A percentile compares a stretch with the other conserved stretches of the same genome.
These are phyloP conservation scores for Aspergillus pseudonomiae DNA, from an alignment of 2,329 filamentous ascomycete genomes.

Conservation along the genomic window DNA sequence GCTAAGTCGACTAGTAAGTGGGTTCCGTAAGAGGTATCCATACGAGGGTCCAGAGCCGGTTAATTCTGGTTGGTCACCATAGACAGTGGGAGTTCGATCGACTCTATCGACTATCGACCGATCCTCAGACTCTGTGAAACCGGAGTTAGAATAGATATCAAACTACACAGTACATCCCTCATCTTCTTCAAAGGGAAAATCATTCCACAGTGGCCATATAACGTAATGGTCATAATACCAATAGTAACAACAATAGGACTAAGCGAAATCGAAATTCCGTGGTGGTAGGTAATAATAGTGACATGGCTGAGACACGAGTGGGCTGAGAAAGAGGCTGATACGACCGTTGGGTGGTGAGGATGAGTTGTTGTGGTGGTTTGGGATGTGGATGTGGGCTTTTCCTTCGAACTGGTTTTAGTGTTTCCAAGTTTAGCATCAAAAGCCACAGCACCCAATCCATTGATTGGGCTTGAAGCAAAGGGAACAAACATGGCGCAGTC, in stretches of 20 bases:
- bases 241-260: neutral
- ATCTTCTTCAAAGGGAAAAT: neutral
- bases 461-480: constrained; percentile 15
- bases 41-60: neutral
- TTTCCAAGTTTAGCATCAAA: constrained; percentile 26
- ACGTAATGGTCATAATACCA: neutral
- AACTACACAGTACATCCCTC: neutral
- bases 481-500: constrained; percentile 24
- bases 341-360: constrained; percentile 2
- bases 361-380: neutral
- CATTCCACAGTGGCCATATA: neutral
- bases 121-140: neutral
- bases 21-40: neutral
- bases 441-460: constrained; percentile 10
- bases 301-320: constrained; percentile 15
- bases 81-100: neutral
- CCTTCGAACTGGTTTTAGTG: constrained; percentile 10
- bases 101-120: neutral
- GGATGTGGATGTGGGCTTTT: constrained; percentile 5
- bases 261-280: neutral
- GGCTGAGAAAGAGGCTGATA: constrained; percentile 1
- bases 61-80: neutral
- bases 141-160: neutral
- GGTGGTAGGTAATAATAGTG: constrained; percentile 5
- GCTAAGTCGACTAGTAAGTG: neutral